Percentiles rank a stretch among this genome's conserved stretches.
Conservation (phyloP, 129 eudicot genomes). For the Tanacetum coccineum region DNA sequence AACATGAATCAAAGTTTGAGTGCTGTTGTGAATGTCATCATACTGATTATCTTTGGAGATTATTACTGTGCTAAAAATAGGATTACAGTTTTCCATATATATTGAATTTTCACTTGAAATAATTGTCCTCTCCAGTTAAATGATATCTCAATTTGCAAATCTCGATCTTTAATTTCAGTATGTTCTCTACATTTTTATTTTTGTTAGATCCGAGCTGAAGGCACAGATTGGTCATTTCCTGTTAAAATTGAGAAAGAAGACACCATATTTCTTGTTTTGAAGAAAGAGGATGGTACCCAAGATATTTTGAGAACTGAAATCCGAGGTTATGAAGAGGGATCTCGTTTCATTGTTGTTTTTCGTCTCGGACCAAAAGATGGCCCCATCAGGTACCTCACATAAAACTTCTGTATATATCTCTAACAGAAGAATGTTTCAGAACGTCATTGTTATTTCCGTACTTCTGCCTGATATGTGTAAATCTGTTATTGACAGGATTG, state of each 20-base stretch:
- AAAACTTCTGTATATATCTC: neutral
- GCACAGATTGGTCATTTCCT: conserved; percentile 91
- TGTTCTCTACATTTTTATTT: neutral
- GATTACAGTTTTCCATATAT: too few species aligned
- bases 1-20: neutral
- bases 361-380: conserved; percentile 73
- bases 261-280: conserved; percentile 60
- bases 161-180: neutral
- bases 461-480: conserved; percentile 13
- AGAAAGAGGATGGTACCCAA: conserved; percentile 46
- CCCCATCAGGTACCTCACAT: conserved; percentile 62
- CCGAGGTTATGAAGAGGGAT: conserved; percentile 96
- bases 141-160: neutral
- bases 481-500: conserved; percentile 50
- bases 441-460: neutral
- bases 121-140: neutral
- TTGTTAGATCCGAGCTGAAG: conserved; percentile 62
- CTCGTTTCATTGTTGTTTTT: conserved; percentile 83
- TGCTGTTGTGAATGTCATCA: neutral
- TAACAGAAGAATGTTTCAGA: conserved; percentile 3
- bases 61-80: neutral
- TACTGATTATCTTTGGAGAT: neutral
- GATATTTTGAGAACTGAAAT: conserved; percentile 64
- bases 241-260: conserved; percentile 78
- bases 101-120: neutral